These are phyloP conservation scores for Candida gigantensis DNA, from an alignment of 1,139 yeast genomes.

Conservation along the genomic window DNA sequence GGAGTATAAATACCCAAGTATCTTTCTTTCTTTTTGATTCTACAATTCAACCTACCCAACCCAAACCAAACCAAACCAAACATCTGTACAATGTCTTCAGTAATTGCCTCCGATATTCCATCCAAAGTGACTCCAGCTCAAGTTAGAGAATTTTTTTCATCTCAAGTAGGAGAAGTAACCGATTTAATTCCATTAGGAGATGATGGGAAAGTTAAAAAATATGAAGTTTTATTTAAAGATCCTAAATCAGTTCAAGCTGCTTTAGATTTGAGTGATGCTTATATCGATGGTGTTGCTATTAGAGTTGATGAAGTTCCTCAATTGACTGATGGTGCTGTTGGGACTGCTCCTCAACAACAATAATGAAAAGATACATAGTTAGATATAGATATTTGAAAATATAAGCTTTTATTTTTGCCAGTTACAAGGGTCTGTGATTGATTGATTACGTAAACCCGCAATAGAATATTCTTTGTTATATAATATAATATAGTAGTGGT, in stretches of 20 bases:
- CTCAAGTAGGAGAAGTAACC: constrained; percentile 62
- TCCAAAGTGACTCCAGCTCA: constrained; percentile 52
- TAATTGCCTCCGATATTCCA: constrained; percentile 64
- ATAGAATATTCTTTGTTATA: too few relatives aligned
- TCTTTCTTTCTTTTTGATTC: not conserved
- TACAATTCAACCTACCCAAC: not conserved
- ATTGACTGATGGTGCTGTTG: constrained; percentile 16
- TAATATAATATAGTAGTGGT: too few relatives aligned
- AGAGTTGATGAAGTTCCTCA: constrained; percentile 43
- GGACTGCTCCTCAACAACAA: constrained; percentile 7
- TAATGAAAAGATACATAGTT: too few relatives aligned
- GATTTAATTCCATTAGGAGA: constrained; percentile 8
- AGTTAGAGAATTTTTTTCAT: constrained; percentile 67
- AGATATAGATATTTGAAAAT: constrained; percentile 32
- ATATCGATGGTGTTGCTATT: constrained; percentile 60
- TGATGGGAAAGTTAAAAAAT: constrained; percentile 34
- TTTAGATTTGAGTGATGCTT: constrained; percentile 69
- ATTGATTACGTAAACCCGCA: too few relatives aligned
- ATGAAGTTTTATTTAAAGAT: constrained; percentile 53
- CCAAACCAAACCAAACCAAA: not conserved
- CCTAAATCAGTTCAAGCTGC: constrained; percentile 72
- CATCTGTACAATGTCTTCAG: constrained; percentile 37
- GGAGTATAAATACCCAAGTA: not conserved
- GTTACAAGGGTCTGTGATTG: too few relatives aligned
- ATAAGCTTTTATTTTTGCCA: too few relatives aligned